These are phyloP conservation scores for Hypoxylon sp. DNA, from an alignment of 2,329 filamentous ascomycete species.

Conservation along the genomic window DNA sequence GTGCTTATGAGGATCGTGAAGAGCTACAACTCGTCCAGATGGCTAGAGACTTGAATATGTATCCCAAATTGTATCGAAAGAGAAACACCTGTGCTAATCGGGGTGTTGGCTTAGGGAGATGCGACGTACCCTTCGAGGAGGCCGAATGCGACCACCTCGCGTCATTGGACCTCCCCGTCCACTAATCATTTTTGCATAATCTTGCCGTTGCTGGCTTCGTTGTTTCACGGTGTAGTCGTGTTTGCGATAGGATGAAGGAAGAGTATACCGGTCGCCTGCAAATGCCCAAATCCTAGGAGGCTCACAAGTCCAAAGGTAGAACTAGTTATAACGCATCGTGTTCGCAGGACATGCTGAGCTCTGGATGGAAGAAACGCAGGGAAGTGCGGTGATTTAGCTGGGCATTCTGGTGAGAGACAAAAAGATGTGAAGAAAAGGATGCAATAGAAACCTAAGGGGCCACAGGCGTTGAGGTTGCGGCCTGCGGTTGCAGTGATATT, in stretches of 20 bases:
- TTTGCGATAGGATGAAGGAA: neutral
- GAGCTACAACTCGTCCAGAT: slow-evolving; percentile 21
- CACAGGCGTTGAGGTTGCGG: neutral
- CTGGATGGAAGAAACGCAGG: neutral
- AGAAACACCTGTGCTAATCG: slow-evolving; percentile 1
- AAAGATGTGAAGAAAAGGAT: neutral
- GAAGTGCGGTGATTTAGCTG: neutral
- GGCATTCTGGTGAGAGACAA: neutral
- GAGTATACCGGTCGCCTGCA: neutral
- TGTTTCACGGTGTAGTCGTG: neutral
- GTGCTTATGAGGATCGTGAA: slow-evolving; percentile 12
- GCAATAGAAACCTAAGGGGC: neutral
- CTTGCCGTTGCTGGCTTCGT: neutral
- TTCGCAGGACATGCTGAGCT: slow-evolving; percentile 4
- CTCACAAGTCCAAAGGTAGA: neutral
- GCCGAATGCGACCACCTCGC: slow-evolving; percentile 51
- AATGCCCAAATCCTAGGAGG: neutral
- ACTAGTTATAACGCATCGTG: neutral
- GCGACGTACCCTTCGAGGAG: slow-evolving; percentile 51
- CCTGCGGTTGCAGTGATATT: neutral
- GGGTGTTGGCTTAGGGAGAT: neutral
- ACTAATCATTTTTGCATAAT: slow-evolving; percentile 51
- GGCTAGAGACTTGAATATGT: slow-evolving; percentile 19
- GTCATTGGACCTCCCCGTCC: slow-evolving; percentile 51
- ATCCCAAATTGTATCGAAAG: slow-evolving; percentile 16